phyloP scores from a whole-genome alignment of 495 filamentous ascomycete genomes.

The Talaromyces trachyspermus region DNA sequence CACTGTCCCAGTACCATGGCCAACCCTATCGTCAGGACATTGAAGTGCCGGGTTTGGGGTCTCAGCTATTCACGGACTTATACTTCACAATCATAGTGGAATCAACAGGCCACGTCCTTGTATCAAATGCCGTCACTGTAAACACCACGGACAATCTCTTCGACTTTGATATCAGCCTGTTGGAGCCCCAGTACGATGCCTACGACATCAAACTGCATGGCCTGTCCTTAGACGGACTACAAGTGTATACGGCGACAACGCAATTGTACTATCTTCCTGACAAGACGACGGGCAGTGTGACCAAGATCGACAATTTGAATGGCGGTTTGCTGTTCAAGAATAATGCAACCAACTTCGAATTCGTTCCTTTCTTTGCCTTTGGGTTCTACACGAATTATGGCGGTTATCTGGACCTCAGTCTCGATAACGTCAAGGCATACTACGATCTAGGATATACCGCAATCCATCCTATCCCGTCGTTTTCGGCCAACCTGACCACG shows the following conservation, averaged over 20 bases:
- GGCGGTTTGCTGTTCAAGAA: slow-evolving; percentile 42
- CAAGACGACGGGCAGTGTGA: slow-evolving; percentile 47
- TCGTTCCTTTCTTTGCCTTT: slow-evolving; percentile 48
- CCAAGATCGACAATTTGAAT: slow-evolving; percentile 51
- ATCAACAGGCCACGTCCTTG: slow-evolving; percentile 12
- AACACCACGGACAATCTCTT: slow-evolving; percentile 37
- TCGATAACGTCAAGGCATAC: slow-evolving; percentile 18
- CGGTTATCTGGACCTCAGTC: slow-evolving; percentile 32
- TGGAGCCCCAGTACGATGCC: slow-evolving; percentile 34
- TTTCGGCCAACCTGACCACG: slow-evolving; percentile 12
- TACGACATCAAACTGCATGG: slow-evolving; percentile 24
- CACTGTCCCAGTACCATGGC: slow-evolving; percentile 41
- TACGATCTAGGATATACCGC: slow-evolving; percentile 43
- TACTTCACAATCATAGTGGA: slow-evolving; percentile 8
- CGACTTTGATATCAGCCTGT: slow-evolving; percentile 33
- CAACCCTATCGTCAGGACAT: slow-evolving; percentile 28
- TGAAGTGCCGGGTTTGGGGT: neutral
- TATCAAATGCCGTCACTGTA: slow-evolving; percentile 19
- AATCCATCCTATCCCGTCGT: slow-evolving; percentile 37
- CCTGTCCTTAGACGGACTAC: slow-evolving; percentile 19
- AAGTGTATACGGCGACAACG: slow-evolving; percentile 34
- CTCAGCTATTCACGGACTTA: slow-evolving; percentile 1
- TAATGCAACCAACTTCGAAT: slow-evolving; percentile 14
- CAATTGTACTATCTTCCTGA: slow-evolving; percentile 45
- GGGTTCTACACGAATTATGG: slow-evolving; percentile 53